Conservation (phyloP, 495 filamentous ascomycete species). For the Daldinia loculata region DNA sequence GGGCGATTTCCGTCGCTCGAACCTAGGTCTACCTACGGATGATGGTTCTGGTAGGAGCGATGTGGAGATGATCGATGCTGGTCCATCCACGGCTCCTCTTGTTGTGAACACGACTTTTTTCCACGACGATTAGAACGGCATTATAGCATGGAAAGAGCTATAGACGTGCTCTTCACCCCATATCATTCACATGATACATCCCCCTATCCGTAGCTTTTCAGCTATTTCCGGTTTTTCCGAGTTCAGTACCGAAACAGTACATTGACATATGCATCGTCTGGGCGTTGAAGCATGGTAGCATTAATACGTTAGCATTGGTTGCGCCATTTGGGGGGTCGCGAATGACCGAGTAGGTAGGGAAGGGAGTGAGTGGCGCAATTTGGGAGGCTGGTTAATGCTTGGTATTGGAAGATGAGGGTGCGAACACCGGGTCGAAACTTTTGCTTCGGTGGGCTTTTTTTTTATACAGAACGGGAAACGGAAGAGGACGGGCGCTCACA, state of each 20-base stretch:
- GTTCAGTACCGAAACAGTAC: constrained; percentile 21
- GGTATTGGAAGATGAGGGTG: constrained; percentile 19
- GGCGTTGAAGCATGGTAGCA: constrained; percentile 42
- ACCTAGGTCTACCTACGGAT: constrained; percentile 28
- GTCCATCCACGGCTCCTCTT: constrained; percentile 55
- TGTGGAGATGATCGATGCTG: constrained; percentile 58
- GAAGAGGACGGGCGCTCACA: constrained; percentile 1
- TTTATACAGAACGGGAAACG: constrained; percentile 9
- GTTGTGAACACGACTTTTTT: constrained; percentile 55
- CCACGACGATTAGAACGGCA: constrained; percentile 50
- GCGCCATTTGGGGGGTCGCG: constrained; percentile 14
- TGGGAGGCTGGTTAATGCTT: constrained; percentile 12
- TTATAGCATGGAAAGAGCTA: not conserved
- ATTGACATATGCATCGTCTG: constrained; percentile 36
- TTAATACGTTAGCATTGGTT: constrained; percentile 34
- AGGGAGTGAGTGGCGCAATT: constrained; percentile 16
- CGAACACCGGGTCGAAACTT: constrained; percentile 11
- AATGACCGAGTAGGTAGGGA: constrained; percentile 9
- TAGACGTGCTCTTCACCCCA: constrained; percentile 37
- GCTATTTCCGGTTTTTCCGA: constrained; percentile 17
- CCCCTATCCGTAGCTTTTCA: constrained; percentile 44
- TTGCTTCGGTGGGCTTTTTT: constrained; percentile 6
- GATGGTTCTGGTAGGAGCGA: constrained; percentile 47
- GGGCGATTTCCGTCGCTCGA: constrained; percentile 45
- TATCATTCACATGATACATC: constrained; percentile 48